phyloP scores from a whole-genome alignment of 768 basidiomycete species.

The Rhodotorula diobovata region DNA sequence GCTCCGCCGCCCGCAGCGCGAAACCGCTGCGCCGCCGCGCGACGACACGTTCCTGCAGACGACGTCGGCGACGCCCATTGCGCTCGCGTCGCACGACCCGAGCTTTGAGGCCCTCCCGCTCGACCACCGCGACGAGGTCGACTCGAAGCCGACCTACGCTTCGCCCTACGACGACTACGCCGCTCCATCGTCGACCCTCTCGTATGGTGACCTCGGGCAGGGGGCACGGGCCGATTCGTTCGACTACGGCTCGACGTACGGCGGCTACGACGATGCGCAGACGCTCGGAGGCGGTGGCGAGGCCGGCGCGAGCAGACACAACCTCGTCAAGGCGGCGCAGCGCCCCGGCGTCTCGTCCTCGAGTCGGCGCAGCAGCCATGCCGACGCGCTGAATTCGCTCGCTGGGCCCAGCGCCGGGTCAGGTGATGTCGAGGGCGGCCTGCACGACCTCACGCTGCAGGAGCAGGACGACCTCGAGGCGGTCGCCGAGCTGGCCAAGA shows the following conservation, averaged over 20 bases:
- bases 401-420: background rate
- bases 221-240: background rate
- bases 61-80: background rate
- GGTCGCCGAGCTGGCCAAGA: constrained; percentile 61
- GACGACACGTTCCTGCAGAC: background rate
- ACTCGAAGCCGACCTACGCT: background rate
- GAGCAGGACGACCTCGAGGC: constrained; percentile 61
- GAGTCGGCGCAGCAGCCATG: background rate
- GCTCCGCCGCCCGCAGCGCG: background rate
- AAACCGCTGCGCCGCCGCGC: too few relatives aligned
- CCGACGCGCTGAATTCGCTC: background rate
- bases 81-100: background rate
- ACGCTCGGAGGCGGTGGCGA: constrained; percentile 15
- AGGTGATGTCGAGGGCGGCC: background rate
- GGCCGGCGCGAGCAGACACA: background rate
- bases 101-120: constrained; percentile 26
- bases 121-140: constrained; percentile 12
- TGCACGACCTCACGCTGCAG: constrained; percentile 55
- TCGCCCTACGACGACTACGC: constrained; percentile 6
- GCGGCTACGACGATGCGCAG: constrained; percentile 1
- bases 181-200: background rate
- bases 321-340: constrained; percentile 5
- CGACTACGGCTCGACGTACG: constrained; percentile 12
- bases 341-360: background rate
- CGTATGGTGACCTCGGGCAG: constrained; percentile 13